Evolutionary conservation across 129 eudicot species (phyloP).

Genomic region (Lonicera japonica): DNA sequence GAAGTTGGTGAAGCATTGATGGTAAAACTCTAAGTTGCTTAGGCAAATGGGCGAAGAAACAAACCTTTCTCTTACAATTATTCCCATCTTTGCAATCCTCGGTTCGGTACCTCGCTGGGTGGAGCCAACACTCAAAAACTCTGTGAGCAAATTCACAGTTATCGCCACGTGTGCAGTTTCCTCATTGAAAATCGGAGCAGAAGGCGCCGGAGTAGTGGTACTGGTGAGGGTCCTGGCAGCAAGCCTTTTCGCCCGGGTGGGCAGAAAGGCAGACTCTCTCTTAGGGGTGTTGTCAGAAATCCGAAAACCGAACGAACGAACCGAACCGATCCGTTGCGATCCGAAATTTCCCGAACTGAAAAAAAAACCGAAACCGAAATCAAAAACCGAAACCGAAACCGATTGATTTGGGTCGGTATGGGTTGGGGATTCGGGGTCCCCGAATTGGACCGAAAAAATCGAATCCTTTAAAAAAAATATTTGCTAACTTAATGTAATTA

Average conservation of each 20-base stretch:
- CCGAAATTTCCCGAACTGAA: no score
- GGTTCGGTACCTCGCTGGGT: constrained; percentile 70
- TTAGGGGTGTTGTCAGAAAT: no score
- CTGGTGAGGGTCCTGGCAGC: constrained; percentile 64
- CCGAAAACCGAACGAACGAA: no score
- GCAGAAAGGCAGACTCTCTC: constrained; percentile 83
- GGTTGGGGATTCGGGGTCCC: no score
- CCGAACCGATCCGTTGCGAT: no score
- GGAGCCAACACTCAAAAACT: constrained; percentile 85
- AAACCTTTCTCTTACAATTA: constrained; percentile 63
- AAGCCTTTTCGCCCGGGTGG: constrained; percentile 85
- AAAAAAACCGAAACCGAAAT: no score
- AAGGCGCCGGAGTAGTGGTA: constrained; percentile 50
- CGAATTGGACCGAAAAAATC: no score
- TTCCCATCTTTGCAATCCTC: constrained; percentile 81
- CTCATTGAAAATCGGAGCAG: constrained; percentile 61
- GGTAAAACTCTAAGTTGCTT: constrained; percentile 55
- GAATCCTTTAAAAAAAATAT: no score
- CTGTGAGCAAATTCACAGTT: constrained; percentile 76
- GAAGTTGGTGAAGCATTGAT: constrained; percentile 47
- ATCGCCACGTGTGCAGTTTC: constrained; percentile 58
- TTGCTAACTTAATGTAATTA: no score
- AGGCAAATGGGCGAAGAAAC: constrained; percentile 74
- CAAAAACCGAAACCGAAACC: no score
- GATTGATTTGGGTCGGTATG: no score